These are phyloP conservation scores for Leptographium wingfieldii DNA, from an alignment of 2,329 filamentous ascomycete genomes.

Conservation along the genomic window DNA sequence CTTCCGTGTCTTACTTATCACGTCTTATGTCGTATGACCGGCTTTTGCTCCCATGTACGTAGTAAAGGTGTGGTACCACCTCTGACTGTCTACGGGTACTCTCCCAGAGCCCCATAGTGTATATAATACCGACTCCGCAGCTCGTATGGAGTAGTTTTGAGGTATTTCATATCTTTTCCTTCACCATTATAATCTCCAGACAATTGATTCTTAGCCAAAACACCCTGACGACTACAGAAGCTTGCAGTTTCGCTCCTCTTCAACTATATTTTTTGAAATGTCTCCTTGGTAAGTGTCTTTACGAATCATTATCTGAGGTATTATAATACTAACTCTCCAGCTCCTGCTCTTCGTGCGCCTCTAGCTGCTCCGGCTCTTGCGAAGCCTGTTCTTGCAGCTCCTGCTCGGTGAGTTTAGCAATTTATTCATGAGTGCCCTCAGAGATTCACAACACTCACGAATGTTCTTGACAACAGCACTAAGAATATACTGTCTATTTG, in stretches of 20 bases:
- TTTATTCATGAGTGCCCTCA: not conserved
- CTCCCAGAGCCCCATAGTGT: not conserved
- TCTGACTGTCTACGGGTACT: not conserved
- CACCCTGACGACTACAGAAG: not conserved
- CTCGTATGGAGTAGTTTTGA: not conserved
- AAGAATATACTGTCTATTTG: not conserved
- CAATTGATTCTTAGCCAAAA: not conserved
- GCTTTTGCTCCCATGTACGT: not conserved
- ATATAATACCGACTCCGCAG: not conserved
- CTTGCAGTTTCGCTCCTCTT: not conserved
- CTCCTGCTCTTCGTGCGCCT: conserved; percentile 11
- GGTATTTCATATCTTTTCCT: not conserved
- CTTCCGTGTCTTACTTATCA: not conserved
- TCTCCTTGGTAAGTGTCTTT: conserved; percentile 9
- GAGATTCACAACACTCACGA: not conserved
- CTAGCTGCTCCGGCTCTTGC: conserved; percentile 13
- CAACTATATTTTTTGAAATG: conserved; percentile 6
- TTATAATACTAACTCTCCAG: not conserved
- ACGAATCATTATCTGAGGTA: not conserved
- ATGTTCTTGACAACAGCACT: not conserved
- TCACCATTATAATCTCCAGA: not conserved
- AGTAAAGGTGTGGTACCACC: not conserved
- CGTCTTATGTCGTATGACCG: not conserved
- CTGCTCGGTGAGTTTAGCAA: conserved; percentile 10
- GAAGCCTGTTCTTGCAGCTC: conserved; percentile 11